Evolutionary conservation across 2,329 filamentous ascomycete species (phyloP), one percentile per base, ranked within the genome.

Genomic region (Trichoderma pleuroti): DNA sequence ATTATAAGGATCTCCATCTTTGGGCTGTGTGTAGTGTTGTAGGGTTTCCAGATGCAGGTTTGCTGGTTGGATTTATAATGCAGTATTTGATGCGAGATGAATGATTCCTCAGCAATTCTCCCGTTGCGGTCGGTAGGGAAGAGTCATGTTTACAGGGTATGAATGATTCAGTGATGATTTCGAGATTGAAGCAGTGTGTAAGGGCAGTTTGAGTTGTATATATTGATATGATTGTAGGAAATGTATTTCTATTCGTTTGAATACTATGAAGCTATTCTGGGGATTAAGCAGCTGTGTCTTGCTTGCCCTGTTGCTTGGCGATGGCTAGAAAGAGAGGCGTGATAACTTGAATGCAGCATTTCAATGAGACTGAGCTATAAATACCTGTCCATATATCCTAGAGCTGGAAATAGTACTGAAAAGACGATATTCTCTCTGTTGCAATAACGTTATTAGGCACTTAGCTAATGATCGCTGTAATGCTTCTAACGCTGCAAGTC

Each of bases 101-200:
- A 16, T 28, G 52, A 59, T 67, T 59, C 52, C 64, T 57, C 21
- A 59, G 28, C 64, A 67, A 57, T 32, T 42, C n/a, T 30, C 52
- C 34, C 2, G 7, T 67, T 57, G 5, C 7, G 24, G 24, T 18
- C 16, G 10, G 42, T 49, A n/a, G 42, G n/a, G 36, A 8, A 42
- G 24, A 64, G 39, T 46, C 24, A n/a, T 36, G 21, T 3, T 36
- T 36, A 36, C 12, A 5, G 34, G 34, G 39, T 2, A 10, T 42
- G 36, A 18, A 4, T 39, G 39, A n/a, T 42, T 42, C 8, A 42
- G 16, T n/a, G 18, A 42, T 42, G 16, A 10, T 42, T 42, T 42
- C 3, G 8, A 42, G 39, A 5, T n/a, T n/a, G 39, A 49, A 21
- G 42, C 10, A 21, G 5, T 46, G 42, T 46, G n/a, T 6, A 21